Conservation (phyloP, 257 asterid genomes). For the Fraxinus excelsior region DNA sequence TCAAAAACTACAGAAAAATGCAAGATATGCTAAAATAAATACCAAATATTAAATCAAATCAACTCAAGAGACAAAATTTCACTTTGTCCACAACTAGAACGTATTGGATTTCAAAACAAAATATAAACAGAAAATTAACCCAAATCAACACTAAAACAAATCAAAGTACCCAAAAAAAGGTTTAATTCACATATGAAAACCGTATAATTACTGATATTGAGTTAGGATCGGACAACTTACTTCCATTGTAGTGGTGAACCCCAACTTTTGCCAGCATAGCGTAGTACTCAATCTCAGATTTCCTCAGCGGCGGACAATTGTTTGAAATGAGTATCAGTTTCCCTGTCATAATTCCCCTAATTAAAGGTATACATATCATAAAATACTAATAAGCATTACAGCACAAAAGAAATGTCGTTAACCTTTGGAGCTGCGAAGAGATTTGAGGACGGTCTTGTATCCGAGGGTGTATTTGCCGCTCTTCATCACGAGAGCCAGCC, state of each 20-base stretch:
- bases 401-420: neutral
- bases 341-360: constrained; percentile 39
- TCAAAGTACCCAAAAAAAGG: no score
- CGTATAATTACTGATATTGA: neutral
- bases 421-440: constrained; percentile 58
- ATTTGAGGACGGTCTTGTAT: constrained; percentile 61
- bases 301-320: constrained; percentile 83
- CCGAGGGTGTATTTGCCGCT: constrained; percentile 71
- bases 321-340: constrained; percentile 49
- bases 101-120: no score
- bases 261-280: constrained; percentile 70
- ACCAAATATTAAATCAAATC: no score
- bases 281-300: constrained; percentile 83
- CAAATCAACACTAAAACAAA: no score
- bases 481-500: constrained; percentile 81
- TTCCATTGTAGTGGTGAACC: constrained; percentile 78
- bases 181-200: neutral
- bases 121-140: no score
- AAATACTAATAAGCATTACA: neutral
- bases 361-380: neutral
- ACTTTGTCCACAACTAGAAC: no score
- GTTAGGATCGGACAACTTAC: constrained; percentile 40
- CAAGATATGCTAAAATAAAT: no score
- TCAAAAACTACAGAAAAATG: no score
- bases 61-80: no score